Conservation (phyloP, 202 grass and related monocot species). For the Cymbopogon flexuosus region DNA sequence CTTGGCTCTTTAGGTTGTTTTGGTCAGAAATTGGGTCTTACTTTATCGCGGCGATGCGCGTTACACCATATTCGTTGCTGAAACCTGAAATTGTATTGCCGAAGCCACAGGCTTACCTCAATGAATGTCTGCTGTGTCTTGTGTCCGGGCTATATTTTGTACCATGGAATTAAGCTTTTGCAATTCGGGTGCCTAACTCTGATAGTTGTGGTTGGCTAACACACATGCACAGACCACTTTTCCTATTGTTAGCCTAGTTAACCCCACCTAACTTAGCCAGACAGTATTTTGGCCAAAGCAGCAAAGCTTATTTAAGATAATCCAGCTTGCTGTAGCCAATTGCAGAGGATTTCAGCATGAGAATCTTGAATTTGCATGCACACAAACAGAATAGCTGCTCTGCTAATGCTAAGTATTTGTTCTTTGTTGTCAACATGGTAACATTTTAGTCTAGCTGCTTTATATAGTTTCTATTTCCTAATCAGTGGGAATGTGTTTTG, state of each 20-base stretch:
- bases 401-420: slow-evolving; percentile 2
- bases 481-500: background rate
- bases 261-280: background rate
- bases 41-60: background rate
- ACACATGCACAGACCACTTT: background rate
- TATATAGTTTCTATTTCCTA: background rate
- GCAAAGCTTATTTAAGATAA: background rate
- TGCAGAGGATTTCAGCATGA: background rate
- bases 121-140: background rate
- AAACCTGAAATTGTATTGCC: background rate
- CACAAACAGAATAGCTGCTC: background rate
- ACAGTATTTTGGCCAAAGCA: background rate
- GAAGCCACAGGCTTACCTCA: background rate
- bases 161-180: background rate
- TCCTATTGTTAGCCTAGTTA: slow-evolving; percentile 11
- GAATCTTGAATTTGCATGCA: background rate
- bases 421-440: background rate
- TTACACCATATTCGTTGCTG: background rate
- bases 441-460: background rate
- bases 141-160: background rate
- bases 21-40: slow-evolving; percentile 6
- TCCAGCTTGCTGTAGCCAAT: background rate
- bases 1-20: slow-evolving; percentile 11
- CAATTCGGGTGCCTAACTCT: background rate
- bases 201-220: background rate